Base-by-base conservation (phyloP, 176 grass and related monocot species). In the Aegilops tauschii region DNA sequence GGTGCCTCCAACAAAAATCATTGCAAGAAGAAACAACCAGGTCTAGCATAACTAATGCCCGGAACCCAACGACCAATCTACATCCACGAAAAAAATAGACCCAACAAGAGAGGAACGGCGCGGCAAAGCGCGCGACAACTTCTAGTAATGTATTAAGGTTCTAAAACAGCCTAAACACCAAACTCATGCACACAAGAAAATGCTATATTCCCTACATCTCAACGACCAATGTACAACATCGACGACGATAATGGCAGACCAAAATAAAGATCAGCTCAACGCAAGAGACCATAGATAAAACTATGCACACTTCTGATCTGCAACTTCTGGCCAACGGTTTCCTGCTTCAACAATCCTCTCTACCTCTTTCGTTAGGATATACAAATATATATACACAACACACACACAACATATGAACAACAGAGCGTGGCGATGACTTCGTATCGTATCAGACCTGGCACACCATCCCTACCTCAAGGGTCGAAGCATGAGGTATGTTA, bases 391-490 rank as follows among this genome's bases (percentile, higher is more conserved):
- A 18, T 7, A 18, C 0, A 18, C 13, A 49, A 47, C 47, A 49
- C 12, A 44, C 2, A 76, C 3, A 84, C 7, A 56, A 0, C 45
- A 31, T 77, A 81, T 27, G 29, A 81, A 86, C 28, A 81, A 21
- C 37, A 3, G 42, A 65, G 25, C 9, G 39, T 40, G 21, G 18
- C 32, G 13, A 37, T 80, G 44, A 30, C 17, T 0, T 39, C n/a
- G 16, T 49, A 13, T 37, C 27, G 16, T 47, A 13, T 98, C 85
- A 98, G 35, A 98, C 92, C 84, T 91, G 90, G 85, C 90, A 98
- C 20, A 96, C 85, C 97, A 98, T 98, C 76, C 97, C 97, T 29
- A 98, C 97, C 73, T 98, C 94, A 30, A 98, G 56, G 32, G 89
- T 91, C 8, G 94, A 98, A 23, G 88, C 97, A 62, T 96, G 90